phyloP scores from a whole-genome alignment of 192 early-diverging fungal species.

The Backusella tuberculispora region DNA sequence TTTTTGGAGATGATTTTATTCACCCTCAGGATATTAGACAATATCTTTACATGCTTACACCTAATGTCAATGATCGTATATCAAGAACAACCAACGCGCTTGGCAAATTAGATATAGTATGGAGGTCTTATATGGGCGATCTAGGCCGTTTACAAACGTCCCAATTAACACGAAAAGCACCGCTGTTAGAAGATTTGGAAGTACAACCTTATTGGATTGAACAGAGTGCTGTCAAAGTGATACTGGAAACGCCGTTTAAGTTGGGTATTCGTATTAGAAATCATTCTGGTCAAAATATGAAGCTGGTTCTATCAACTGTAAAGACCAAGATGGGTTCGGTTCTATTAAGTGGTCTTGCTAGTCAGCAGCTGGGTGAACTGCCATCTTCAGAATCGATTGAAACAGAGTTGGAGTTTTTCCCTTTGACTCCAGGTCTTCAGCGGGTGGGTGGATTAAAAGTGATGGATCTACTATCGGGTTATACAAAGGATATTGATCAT shows the following conservation, averaged over 20 bases:
- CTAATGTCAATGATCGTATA: slow-evolving; percentile 55
- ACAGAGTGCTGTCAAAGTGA: slow-evolving; percentile 34
- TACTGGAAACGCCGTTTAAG: slow-evolving; percentile 67
- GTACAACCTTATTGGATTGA: slow-evolving; percentile 53
- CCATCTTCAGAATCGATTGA: slow-evolving; percentile 60
- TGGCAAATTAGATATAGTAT: slow-evolving; percentile 95
- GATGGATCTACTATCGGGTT: slow-evolving; percentile 69
- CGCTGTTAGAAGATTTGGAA: slow-evolving; percentile 71
- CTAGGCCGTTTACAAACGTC: slow-evolving; percentile 91
- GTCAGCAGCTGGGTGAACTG: slow-evolving; percentile 65
- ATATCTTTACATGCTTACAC: slow-evolving; percentile 85
- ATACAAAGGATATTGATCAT: slow-evolving; percentile 78
- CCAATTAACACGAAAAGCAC: slow-evolving; percentile 85
- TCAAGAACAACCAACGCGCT: slow-evolving; percentile 79
- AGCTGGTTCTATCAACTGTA: slow-evolving; percentile 63
- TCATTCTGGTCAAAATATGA: slow-evolving; percentile 50
- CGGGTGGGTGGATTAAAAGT: slow-evolving; percentile 81
- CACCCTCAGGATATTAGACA: slow-evolving; percentile 86
- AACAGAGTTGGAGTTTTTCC: slow-evolving; percentile 78
- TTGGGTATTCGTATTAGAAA: slow-evolving; percentile 66
- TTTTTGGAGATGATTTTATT: slow-evolving; percentile 64
- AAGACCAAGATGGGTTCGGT: slow-evolving; percentile 82
- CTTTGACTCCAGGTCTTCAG: slow-evolving; percentile 83
- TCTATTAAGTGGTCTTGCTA: slow-evolving; percentile 65
- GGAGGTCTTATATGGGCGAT: slow-evolving; percentile 90